Conservation (phyloP, 192 early-diverging fungal genomes). For the Podila epigama region DNA sequence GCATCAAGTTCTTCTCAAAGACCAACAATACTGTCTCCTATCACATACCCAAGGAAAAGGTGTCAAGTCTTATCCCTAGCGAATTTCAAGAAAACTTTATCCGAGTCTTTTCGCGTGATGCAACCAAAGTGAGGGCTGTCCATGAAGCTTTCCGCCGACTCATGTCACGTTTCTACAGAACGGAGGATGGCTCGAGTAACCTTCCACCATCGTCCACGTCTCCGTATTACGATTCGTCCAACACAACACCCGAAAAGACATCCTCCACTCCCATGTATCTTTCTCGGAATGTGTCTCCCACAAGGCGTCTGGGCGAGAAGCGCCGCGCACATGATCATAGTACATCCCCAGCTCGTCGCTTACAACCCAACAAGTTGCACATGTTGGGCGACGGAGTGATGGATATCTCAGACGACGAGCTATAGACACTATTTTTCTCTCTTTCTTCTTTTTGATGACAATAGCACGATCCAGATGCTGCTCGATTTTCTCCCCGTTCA, state of each 20-base stretch:
- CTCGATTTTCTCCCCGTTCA: too few species aligned
- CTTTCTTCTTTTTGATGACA: too few species aligned
- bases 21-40: constrained; percentile 59
- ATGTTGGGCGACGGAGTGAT: constrained; percentile 14
- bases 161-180: constrained; percentile 40
- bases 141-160: constrained; percentile 52
- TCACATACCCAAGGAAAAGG: constrained; percentile 70
- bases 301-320: constrained; percentile 3
- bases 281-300: constrained; percentile 11
- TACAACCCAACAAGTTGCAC: background rate
- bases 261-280: background rate
- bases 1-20: constrained; percentile 82
- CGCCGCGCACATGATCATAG: constrained; percentile 11
- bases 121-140: constrained; percentile 55
- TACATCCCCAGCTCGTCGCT: constrained; percentile 9
- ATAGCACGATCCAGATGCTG: too few species aligned
- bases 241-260: constrained; percentile 27
- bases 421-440: background rate
- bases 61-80: constrained; percentile 74
- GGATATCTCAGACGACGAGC: constrained; percentile 13
- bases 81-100: constrained; percentile 74
- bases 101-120: constrained; percentile 69
- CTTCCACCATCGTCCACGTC: constrained; percentile 44
- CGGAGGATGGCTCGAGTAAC: constrained; percentile 24
- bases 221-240: constrained; percentile 34